Evolutionary conservation across 2,329 filamentous ascomycete species (phyloP), one percentile per base, ranked within the genome.

Genomic region (Talaromyces sp.): DNA sequence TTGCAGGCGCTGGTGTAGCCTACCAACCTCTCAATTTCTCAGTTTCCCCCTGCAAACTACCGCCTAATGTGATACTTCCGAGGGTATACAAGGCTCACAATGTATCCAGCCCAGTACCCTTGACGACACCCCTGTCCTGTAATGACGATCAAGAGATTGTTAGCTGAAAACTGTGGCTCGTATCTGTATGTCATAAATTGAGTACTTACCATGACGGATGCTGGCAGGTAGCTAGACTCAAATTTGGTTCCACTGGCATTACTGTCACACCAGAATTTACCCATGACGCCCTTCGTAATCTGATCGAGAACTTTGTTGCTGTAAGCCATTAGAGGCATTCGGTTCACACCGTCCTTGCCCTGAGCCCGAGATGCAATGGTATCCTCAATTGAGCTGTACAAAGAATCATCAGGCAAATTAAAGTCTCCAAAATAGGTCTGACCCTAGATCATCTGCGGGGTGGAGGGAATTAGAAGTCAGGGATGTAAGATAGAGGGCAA

Each of bases 21-120:
- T 22, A 22, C 1, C 19, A 22, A 22, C 19, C 19, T 22, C 19
- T 22, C 19, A 22, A 22, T 22, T 22, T 22, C 19, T 22, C 19
- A 22, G 19, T 39, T 39, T 39, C 35, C 35, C 7, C 35, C 2
- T 39, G 9, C 35, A 39, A 39, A 39, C 35, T 39, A 14, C 35
- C 3, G 2, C 35, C 9, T 39, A 39, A 8, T 3, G 5, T 39
- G 9, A 39, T 39, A 39, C 35, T 4, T 39, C 35, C 4, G 4
- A 39, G 35, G 47, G 2, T 52, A 31, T n/a, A n/a, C n/a, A n/a
- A n/a, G n/a, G n/a, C 8, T 33, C 22, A 27, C 31, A n/a, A 14
- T 16, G n/a, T 41, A 41, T 41, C 39, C 39, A 41, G 39, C 39
- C 39, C 80, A 86, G 82, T 68, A 91, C 39, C 56, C 56, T 59